Percentiles rank a stretch among this genome's conserved stretches.
Evolutionary conservation across 441 rosid species (phyloP).

Genomic region (Metrosideros polymorpha): DNA sequence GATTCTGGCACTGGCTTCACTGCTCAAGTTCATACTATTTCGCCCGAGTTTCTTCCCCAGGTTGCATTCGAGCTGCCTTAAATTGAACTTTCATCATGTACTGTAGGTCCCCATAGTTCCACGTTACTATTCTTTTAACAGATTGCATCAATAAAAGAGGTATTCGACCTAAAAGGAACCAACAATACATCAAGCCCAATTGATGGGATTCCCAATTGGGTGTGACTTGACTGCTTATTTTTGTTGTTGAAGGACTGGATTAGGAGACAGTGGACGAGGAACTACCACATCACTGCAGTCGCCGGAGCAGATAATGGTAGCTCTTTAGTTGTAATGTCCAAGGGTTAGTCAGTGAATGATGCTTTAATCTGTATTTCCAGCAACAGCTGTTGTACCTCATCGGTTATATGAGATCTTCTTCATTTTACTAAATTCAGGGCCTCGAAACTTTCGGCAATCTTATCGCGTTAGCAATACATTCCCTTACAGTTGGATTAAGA

Average conservation of each 20-base stretch:
- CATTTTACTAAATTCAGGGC: not conserved
- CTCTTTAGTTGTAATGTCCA: conserved; percentile 4
- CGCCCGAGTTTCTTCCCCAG: not conserved
- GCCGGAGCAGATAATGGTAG: conserved; percentile 4
- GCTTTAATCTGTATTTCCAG: not conserved
- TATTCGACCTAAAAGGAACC: not conserved
- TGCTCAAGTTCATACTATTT: not conserved
- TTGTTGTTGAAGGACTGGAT: conserved; percentile 2
- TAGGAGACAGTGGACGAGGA: conserved; percentile 3
- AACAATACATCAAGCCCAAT: not conserved
- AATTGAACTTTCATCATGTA: not conserved
- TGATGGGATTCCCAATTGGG: not conserved
- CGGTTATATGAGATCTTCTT: not conserved
- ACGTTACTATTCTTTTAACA: not conserved
- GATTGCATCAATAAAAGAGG: not conserved
- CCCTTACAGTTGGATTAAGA: not conserved
- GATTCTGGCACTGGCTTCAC: conserved; percentile 8
- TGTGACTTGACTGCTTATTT: not conserved
- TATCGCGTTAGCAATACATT: not conserved
- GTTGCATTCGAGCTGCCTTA: not conserved
- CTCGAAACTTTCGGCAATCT: not conserved
- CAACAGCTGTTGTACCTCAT: not conserved
- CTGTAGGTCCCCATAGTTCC: not conserved
- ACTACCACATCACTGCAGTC: not conserved
- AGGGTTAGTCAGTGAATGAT: not conserved